phyloP scores from a whole-genome alignment of 176 grass and related monocot genomes.

The Metroxylon sagu region DNA sequence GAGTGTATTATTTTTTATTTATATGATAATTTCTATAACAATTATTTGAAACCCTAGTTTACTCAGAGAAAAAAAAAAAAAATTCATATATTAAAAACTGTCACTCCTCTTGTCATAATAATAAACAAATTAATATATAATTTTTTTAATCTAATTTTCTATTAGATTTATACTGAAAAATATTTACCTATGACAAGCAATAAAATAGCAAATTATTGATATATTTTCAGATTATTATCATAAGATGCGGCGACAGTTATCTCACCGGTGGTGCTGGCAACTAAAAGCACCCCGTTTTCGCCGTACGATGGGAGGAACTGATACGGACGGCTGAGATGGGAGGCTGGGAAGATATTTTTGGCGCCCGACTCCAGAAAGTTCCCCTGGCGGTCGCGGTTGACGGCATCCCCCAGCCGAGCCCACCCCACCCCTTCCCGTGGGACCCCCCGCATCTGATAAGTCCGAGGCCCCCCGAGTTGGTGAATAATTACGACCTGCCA shows the following conservation, averaged over 20 bases:
- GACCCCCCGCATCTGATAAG: not conserved
- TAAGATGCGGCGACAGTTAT: not conserved
- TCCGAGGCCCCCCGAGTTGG: not conserved
- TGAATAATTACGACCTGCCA: not conserved
- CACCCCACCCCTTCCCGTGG: not conserved
- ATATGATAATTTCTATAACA: no score
- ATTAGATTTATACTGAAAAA: no score
- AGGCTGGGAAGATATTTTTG: not conserved
- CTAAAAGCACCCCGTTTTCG: not conserved
- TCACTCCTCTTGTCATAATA: no score
- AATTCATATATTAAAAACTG: no score
- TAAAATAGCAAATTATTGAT: no score
- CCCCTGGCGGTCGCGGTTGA: not conserved
- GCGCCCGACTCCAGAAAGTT: not conserved
- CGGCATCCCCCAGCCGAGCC: not conserved
- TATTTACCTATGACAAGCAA: no score
- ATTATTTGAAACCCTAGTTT: no score
- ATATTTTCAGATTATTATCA: no score
- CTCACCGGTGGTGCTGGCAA: not conserved
- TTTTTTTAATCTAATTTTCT: no score
- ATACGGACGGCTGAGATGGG: not conserved
- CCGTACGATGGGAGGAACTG: not conserved
- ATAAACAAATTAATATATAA: no score
- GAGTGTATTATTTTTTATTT: no score
- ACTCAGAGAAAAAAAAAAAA: no score